Percentiles rank a stretch among this genome's conserved stretches.
Evolutionary conservation across 2,329 filamentous ascomycete species (phyloP).

Genomic region (Domatiomyces catenatus): DNA sequence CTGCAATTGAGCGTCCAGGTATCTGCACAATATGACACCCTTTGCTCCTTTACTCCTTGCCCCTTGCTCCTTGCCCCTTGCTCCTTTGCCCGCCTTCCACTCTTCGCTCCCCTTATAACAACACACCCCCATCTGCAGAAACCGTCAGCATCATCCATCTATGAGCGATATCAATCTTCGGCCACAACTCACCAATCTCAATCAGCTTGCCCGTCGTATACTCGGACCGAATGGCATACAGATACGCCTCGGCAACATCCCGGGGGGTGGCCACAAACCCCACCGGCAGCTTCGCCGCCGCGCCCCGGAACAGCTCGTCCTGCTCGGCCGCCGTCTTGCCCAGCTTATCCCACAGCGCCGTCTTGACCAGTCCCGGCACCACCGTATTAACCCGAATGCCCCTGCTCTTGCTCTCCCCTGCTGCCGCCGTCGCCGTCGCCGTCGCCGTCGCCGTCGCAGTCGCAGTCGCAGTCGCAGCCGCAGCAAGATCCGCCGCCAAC

Average conservation of each 20-base stretch:
- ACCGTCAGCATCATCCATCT: neutral
- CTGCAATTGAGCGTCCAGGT: neutral
- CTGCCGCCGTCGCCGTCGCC: too few species aligned
- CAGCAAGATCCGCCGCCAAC: constrained; percentile 46
- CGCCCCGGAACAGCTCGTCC: constrained; percentile 9
- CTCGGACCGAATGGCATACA: constrained; percentile 21
- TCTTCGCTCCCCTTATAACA: neutral
- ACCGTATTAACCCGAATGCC: constrained; percentile 48
- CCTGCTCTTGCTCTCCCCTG: too few species aligned
- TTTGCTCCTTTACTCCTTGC: neutral
- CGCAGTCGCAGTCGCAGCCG: too few species aligned
- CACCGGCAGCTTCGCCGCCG: constrained; percentile 9
- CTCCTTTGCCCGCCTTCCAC: too few species aligned
- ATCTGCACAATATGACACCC: neutral
- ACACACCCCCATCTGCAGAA: neutral
- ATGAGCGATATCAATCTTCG: neutral
- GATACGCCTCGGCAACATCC: constrained; percentile 32
- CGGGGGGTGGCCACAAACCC: constrained; percentile 25
- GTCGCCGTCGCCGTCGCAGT: too few species aligned
- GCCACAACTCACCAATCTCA: constrained; percentile 10
- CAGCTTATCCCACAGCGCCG: constrained; percentile 27
- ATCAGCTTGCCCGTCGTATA: constrained; percentile 12
- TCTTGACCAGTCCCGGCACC: constrained; percentile 38
- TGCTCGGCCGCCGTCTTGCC: constrained; percentile 15
- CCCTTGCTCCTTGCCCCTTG: neutral